Evolutionary conservation across 768 basidiomycete genomes (phyloP).

Genomic region (Leucosporidium yakuticum): DNA sequence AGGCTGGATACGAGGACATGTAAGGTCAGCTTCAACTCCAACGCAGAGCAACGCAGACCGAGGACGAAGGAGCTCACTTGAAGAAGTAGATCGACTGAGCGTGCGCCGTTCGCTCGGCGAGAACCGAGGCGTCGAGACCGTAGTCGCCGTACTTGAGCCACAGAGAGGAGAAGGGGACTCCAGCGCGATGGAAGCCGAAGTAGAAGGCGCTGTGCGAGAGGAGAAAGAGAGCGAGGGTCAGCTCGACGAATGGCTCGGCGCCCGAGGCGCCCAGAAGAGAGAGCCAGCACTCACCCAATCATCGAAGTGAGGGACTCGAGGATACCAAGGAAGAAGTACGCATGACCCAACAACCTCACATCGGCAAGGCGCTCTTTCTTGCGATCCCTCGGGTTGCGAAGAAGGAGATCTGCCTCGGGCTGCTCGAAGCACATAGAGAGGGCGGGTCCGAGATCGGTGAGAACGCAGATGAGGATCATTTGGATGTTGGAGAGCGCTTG

Average conservation of each 20-base stretch:
- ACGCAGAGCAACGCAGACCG: too few species aligned
- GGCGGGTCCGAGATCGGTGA: conserved; percentile 55
- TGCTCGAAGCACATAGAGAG: conserved; percentile 57
- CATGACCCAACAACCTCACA: conserved; percentile 53
- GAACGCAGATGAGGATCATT: conserved; percentile 52
- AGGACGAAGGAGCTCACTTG: conserved; percentile 31
- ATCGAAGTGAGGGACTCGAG: conserved; percentile 51
- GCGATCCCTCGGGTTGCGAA: conserved; percentile 54
- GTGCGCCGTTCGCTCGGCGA: conserved; percentile 42
- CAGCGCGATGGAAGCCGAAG: conserved; percentile 34
- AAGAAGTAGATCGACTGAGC: conserved; percentile 56
- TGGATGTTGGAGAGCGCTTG: conserved; percentile 56
- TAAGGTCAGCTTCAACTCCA: too few species aligned
- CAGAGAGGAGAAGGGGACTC: conserved; percentile 51
- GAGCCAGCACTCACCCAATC: conserved; percentile 38
- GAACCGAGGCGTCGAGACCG: conserved; percentile 43
- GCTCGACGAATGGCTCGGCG: too few species aligned
- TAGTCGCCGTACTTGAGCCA: conserved; percentile 51
- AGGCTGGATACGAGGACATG: conserved; percentile 42
- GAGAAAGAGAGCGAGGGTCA: conserved; percentile 46
- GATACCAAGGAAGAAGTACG: conserved; percentile 56
- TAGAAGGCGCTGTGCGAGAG: conserved; percentile 41
- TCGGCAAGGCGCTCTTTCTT: conserved; percentile 57
- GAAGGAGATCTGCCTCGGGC: conserved; percentile 58
- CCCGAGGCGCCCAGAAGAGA: too few species aligned